Base-by-base conservation (phyloP, 257 asterid species). In the Mitragyna speciosa region DNA sequence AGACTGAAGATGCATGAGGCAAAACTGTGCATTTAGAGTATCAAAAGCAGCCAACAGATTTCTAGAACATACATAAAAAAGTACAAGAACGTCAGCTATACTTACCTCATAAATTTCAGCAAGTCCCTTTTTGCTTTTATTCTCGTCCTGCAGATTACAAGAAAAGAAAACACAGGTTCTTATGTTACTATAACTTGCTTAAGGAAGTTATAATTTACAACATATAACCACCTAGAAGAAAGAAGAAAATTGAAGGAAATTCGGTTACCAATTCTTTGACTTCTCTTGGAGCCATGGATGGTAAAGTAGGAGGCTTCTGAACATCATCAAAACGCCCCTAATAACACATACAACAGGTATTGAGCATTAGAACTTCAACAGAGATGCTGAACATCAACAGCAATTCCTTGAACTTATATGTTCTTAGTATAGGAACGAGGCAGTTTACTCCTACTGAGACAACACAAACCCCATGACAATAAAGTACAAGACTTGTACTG, bases 81-180 rank as follows among this genome's bases (percentile, higher is more conserved):
- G 6, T 28, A 51, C 14, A 65, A 22, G 12, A n/a, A 73, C 39
- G 31, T 17, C 39, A 69, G 36, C 76, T 56, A 78, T n/a, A 85
- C 96, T 76, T 81, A 89, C 99, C 97, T 90, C 99, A 73, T 96
- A 96, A 79, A 92, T 83, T 83, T 90, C 96, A 39, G 96, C 97
- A 79, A 96, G 99, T 72, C 98, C 97, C 83, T 92, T 92, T 78
- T 91, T 86, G 95, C 97, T 96, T 88, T 96, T 96, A 79, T 82
- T 94, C 83, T 94, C 99, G 58, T 96, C 97, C 99, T 96, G 93
- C 85, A 87, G 73, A 78, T 70, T 68, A 24, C 0, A 8, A 7
- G 22, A 41, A 49, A 11, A 41, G 67, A 73, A 63, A 17, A 26
- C 36, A 72, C 20, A 17, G 49, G 22, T 68, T 48, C 31, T 70